phyloP scores from a whole-genome alignment of 345 rosid genomes.

The Heritiera littoralis region DNA sequence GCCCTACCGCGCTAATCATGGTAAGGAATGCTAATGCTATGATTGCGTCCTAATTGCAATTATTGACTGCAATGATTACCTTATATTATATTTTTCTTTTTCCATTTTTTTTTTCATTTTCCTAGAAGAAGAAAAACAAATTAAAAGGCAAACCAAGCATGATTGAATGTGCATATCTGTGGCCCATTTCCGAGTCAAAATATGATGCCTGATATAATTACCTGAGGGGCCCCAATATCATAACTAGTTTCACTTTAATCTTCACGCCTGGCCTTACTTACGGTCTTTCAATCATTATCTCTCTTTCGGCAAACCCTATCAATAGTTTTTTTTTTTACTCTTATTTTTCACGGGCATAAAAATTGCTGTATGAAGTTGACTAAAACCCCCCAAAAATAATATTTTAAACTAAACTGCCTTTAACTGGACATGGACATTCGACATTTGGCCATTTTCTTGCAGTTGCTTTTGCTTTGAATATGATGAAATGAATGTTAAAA shows the following conservation, averaged over 20 bases:
- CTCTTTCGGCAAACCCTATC: constrained; percentile 11
- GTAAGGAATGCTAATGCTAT: neutral
- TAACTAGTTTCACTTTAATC: constrained; percentile 18
- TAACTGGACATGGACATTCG: neutral
- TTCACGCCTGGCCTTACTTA: constrained; percentile 23
- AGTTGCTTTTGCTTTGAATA: neutral
- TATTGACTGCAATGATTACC: neutral
- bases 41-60: constrained; percentile 6
- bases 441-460: neutral
- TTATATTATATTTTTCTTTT: neutral
- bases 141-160: neutral
- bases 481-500: neutral
- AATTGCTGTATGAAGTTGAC: neutral
- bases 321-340: neutral
- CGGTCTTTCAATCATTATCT: constrained; percentile 26
- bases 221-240: constrained; percentile 29
- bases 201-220: constrained; percentile 30
- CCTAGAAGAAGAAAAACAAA: neutral
- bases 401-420: neutral
- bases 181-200: constrained; percentile 13
- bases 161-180: neutral
- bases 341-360: neutral
- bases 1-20: too few species aligned
- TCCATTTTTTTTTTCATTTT: neutral
- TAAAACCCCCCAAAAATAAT: too few species aligned